Base-by-base conservation (phyloP, 805 yeast species). In the Hanseniaspora hatyaiensis region DNA sequence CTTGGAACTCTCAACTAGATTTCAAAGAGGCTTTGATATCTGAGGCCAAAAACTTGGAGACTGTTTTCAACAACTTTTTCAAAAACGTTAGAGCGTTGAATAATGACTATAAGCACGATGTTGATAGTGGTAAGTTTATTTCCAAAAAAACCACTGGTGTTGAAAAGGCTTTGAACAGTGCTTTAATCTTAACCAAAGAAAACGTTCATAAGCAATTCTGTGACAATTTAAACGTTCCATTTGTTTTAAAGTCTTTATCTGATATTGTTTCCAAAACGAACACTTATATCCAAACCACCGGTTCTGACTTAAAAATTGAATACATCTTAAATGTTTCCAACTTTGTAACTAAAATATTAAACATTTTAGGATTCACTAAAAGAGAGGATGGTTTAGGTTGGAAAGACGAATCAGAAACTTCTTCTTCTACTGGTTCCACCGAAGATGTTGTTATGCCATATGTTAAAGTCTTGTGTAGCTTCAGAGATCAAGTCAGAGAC, bases 1-100 rank as follows among this genome's bases (percentile, higher is more conserved):
- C 80, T 57, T 92, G 98, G 98, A 89, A 87, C 59, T 79, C 75
- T 58, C 92, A 86, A 53, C 68, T 92, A 41, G 99, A 92, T 62
- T 92, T 92, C 69, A 89, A 89, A 65, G 89, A 82, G 58, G 69
- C 81, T 40, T 68, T 92, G 49, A 65, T 86, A 49, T 66, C 70
- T 48, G 95, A 89, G 61, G 95, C 85, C 23, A 78, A 73, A 63
- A 69, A 88, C 2, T 67, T 75, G 37, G 97, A 92, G 65, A 68
- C 81, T 3, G 65, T 87, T 1, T 63, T 87, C 44, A 77, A 77
- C 53, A 92, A 87, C 61, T 89, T 83, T 61, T 92, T 92, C 72
- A 77, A 80, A 36, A 85, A 76, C 46, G 80, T 86, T n/a, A 74
- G 94, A 55, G 96, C 96, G 3, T 69, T 86, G 54, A 72, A 75